A percentile compares a stretch with the other conserved stretches of the same genome.
Conservation (phyloP, 257 asterid species). For the Salvia rosmarinus region DNA sequence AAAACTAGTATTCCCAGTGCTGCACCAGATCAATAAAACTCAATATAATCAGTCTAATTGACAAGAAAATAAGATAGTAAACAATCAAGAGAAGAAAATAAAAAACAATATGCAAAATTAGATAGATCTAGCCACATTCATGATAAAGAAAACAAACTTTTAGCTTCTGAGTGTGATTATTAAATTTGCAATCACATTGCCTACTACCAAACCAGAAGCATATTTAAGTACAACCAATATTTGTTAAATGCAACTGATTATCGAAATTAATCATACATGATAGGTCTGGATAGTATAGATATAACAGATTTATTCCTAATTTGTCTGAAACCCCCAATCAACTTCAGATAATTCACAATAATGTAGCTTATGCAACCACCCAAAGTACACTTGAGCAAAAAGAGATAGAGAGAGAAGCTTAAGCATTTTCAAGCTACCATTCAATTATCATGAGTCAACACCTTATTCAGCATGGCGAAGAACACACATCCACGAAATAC, state of each 20-base stretch:
- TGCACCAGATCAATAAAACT: constrained; percentile 38
- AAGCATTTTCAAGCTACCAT: no score
- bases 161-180: no score
- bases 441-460: no score
- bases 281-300: neutral
- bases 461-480: no score
- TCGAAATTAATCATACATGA: neutral
- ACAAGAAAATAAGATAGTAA: no score
- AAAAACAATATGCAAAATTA: no score
- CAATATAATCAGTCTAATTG: neutral
- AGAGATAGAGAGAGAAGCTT: no score
- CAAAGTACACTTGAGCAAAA: neutral
- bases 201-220: no score
- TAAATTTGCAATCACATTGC: constrained; percentile 1
- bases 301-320: neutral
- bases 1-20: constrained; percentile 75
- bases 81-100: neutral
- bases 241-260: neutral
- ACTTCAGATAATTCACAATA: no score
- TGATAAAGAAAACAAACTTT: no score
- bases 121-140: neutral
- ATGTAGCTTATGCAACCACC: neutral
- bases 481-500: no score
- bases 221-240: neutral
- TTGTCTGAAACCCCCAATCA: neutral